Evolutionary conservation across 2,329 filamentous ascomycete species (phyloP).

Genomic region (Malbranchea cinnamomea): DNA sequence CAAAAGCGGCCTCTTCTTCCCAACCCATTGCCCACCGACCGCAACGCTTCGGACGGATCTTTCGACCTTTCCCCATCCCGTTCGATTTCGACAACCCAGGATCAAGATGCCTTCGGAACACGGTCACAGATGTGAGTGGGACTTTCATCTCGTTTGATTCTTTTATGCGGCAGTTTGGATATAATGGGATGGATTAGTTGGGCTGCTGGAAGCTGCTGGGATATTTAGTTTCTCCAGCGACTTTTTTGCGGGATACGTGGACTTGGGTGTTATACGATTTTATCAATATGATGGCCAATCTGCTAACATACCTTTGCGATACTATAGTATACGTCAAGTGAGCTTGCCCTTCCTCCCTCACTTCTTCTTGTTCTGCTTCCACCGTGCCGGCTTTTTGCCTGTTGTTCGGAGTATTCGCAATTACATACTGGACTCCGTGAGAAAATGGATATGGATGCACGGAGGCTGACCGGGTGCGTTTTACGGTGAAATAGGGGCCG

Average conservation of each 20-base stretch:
- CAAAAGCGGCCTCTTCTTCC: constrained; percentile 6
- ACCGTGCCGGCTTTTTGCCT: background rate
- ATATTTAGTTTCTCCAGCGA: background rate
- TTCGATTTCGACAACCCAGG: background rate
- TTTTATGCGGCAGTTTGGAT: background rate
- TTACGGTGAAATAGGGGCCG: constrained; percentile 55
- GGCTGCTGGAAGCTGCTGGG: constrained; percentile 1
- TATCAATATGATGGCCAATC: no score
- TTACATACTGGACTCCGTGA: constrained; percentile 2
- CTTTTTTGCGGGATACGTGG: constrained; percentile 3
- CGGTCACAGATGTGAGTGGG: constrained; percentile 67
- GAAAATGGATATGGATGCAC: constrained; percentile 8
- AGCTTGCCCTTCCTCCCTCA: constrained; percentile 32
- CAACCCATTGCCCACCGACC: constrained; percentile 1
- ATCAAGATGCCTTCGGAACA: constrained; percentile 78
- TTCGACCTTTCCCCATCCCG: constrained; percentile 3
- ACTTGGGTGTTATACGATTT: no score
- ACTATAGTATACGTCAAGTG: constrained; percentile 73
- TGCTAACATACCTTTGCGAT: constrained; percentile 18
- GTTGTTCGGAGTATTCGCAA: background rate
- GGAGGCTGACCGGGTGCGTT: background rate
- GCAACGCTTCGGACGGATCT: background rate
- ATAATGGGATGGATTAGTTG: no score
- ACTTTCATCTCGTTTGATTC: constrained; percentile 1
- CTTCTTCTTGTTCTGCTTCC: constrained; percentile 1